A percentile compares a stretch with the other conserved stretches of the same genome.
phyloP scores from a whole-genome alignment of 495 filamentous ascomycete genomes.

The Hamigera avellanea region DNA sequence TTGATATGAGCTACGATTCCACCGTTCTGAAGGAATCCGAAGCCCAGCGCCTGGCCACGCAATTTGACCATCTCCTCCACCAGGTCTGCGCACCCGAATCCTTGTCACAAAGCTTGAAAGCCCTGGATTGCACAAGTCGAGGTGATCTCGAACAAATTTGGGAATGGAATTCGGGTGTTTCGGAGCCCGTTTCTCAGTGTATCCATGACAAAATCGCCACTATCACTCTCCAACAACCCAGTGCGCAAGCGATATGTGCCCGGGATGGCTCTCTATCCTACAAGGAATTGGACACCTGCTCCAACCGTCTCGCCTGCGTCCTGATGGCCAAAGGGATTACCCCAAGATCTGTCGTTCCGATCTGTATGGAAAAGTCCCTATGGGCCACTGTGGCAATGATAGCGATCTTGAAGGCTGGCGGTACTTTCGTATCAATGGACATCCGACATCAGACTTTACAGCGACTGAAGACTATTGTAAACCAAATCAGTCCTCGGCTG shows the following conservation, averaged over 20 bases:
- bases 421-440: conserved; percentile 36
- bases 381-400: conserved; percentile 31
- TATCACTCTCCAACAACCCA: conserved; percentile 10
- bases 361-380: conserved; percentile 36
- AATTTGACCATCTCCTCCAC: conserved; percentile 6
- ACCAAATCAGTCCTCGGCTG: conserved; percentile 18
- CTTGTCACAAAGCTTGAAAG: too few relatives aligned
- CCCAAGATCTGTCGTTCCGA: conserved; percentile 23
- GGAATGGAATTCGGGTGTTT: conserved; percentile 7
- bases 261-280: conserved; percentile 43
- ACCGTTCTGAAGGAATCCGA: conserved; percentile 2
- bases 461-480: conserved; percentile 35
- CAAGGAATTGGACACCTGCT: conserved; percentile 24
- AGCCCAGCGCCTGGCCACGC: conserved; percentile 3
- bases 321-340: conserved; percentile 13
- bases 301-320: conserved; percentile 18
- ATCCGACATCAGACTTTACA: conserved; percentile 32
- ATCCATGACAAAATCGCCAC: conserved; percentile 28
- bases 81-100: conserved; percentile 3
- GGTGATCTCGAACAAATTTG: conserved; percentile 10
- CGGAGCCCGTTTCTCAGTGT: conserved; percentile 9
- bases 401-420: conserved; percentile 32
- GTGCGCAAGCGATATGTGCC: conserved; percentile 14
- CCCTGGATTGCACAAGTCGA: too few relatives aligned
- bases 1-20: conserved; percentile 4